phyloP scores from a whole-genome alignment of 441 rosid species.

The Mallotus japonicus region DNA sequence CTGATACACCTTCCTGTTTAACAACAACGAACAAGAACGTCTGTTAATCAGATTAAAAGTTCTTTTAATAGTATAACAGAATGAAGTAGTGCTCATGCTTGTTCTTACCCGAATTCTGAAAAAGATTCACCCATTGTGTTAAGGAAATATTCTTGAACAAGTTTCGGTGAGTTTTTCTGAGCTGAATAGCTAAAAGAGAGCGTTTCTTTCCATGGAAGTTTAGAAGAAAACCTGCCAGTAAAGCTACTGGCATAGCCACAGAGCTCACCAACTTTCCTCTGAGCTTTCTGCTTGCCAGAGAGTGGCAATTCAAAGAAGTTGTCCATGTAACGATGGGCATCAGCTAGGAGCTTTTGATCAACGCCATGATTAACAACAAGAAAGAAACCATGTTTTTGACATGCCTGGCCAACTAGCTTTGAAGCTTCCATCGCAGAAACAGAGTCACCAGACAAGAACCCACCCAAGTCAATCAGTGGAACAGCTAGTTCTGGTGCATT shows the following conservation, averaged over 20 bases:
- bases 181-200: slow-evolving; percentile 72
- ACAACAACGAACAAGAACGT: too few species aligned
- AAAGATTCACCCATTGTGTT: slow-evolving; percentile 67
- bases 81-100: background rate
- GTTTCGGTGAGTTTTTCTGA: slow-evolving; percentile 35
- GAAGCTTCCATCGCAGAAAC: slow-evolving; percentile 53
- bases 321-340: slow-evolving; percentile 64
- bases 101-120: slow-evolving; percentile 60
- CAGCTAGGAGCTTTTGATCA: slow-evolving; percentile 46
- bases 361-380: slow-evolving; percentile 87
- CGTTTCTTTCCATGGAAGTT: slow-evolving; percentile 98
- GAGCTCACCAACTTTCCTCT: slow-evolving; percentile 73
- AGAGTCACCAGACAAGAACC: slow-evolving; percentile 58
- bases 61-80: background rate
- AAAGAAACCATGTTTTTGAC: slow-evolving; percentile 84
- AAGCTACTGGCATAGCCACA: slow-evolving; percentile 98
- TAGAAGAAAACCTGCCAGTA: slow-evolving; percentile 83
- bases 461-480: slow-evolving; percentile 65
- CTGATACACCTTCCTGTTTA: slow-evolving; percentile 65
- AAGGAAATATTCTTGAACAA: slow-evolving; percentile 54
- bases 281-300: slow-evolving; percentile 60
- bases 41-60: background rate
- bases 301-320: slow-evolving; percentile 77
- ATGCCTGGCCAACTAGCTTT: slow-evolving; percentile 63
- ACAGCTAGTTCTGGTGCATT: slow-evolving; percentile 61